These are phyloP conservation scores for Colletotrichum costaricense DNA, from an alignment of 2,329 filamentous ascomycete genomes.

Conservation along the genomic window DNA sequence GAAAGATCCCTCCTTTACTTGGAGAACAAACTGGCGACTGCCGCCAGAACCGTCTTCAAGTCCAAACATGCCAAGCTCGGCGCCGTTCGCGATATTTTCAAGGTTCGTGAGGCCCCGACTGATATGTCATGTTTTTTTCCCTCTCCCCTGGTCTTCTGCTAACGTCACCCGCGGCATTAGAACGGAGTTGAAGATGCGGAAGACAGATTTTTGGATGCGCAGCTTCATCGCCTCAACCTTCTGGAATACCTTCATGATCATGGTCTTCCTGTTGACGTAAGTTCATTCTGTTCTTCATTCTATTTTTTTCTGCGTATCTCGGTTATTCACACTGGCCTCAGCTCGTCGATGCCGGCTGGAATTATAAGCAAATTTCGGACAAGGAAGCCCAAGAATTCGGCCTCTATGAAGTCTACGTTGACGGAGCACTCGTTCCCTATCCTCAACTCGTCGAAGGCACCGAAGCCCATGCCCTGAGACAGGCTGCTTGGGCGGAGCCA, in stretches of 20 bases:
- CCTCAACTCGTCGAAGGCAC: conserved; percentile 56
- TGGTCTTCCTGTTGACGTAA: conserved; percentile 61
- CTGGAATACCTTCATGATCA: conserved; percentile 56
- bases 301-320: conserved; percentile 28
- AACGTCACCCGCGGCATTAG: conserved; percentile 40
- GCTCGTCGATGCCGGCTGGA: conserved; percentile 57
- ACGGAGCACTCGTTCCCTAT: conserved; percentile 57
- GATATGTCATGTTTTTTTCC: conserved; percentile 36
- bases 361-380: conserved; percentile 58
- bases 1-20: conserved; percentile 45
- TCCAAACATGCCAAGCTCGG: conserved; percentile 52
- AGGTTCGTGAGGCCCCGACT: conserved; percentile 46
- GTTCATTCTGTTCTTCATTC: conserved; percentile 39
- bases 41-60: conserved; percentile 44
- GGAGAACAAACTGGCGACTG: conserved; percentile 42
- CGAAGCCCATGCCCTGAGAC: conserved; percentile 38
- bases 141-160: conserved; percentile 21
- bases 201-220: conserved; percentile 56
- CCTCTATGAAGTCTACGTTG: conserved; percentile 52
- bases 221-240: conserved; percentile 58
- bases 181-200: conserved; percentile 52
- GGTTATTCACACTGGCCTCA: conserved; percentile 40
- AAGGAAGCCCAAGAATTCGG: conserved; percentile 57
- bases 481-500: conserved; percentile 35
- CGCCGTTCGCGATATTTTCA: conserved; percentile 48